Conservation (phyloP, 139 green algal genomes). For the Mesotaenium endlicherianum region DNA sequence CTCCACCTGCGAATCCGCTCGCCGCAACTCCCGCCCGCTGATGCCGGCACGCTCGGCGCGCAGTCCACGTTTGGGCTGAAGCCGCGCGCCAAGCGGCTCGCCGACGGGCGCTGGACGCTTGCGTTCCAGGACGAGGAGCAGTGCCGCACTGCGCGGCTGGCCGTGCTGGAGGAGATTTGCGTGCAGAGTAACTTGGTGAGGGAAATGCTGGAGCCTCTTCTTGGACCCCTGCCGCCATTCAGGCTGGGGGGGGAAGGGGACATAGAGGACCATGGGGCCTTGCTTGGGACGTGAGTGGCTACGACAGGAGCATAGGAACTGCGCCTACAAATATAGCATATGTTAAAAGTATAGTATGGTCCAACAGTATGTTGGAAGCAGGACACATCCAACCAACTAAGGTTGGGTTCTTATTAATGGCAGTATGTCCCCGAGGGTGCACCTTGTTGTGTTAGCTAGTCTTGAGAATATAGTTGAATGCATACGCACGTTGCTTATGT, state of each 20-base stretch:
- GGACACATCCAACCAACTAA: no score
- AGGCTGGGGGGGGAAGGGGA: neutral
- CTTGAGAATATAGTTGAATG: no score
- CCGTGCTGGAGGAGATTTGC: constrained; percentile 40
- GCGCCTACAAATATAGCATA: no score
- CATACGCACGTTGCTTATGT: no score
- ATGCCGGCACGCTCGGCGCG: constrained; percentile 3
- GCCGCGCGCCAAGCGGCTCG: constrained; percentile 22
- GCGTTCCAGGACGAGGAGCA: constrained; percentile 54
- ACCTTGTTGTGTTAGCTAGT: no score
- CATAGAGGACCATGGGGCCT: no score
- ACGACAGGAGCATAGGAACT: no score
- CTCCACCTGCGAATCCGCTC: constrained; percentile 57
- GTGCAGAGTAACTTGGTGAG: constrained; percentile 40
- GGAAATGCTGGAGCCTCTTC: constrained; percentile 31
- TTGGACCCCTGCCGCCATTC: constrained; percentile 20
- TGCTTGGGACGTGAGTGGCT: no score
- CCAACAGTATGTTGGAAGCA: no score
- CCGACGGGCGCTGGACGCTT: constrained; percentile 56
- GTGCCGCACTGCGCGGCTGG: neutral
- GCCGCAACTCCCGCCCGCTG: constrained; percentile 17
- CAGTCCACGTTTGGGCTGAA: neutral
- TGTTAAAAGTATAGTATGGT: no score
- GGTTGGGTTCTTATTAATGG: no score
- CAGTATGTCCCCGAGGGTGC: no score